Conservation (phyloP, 2,329 filamentous ascomycete species). For the Metarhizium rileyi region DNA sequence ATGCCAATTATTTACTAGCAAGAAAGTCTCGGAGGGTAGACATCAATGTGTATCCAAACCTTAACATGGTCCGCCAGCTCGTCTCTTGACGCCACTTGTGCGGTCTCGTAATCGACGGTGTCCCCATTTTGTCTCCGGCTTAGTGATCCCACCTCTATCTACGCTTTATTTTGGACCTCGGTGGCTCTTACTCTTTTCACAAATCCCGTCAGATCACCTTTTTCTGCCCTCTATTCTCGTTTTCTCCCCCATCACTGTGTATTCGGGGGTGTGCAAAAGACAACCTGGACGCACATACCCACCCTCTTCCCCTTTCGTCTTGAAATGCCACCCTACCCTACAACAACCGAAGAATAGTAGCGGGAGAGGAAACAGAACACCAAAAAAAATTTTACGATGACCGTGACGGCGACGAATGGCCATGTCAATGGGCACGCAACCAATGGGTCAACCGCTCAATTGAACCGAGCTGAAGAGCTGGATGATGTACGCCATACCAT, state of each 20-base stretch:
- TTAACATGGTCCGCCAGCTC: too few species aligned
- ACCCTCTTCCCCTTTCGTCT: neutral
- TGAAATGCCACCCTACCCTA: neutral
- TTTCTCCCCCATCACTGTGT: too few species aligned
- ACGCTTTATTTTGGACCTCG: neutral
- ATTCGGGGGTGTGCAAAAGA: too few species aligned
- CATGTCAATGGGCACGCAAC: conserved; percentile 8
- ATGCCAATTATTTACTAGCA: too few species aligned
- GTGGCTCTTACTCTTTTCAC: neutral
- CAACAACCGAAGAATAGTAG: neutral
- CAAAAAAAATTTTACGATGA: neutral
- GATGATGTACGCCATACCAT: conserved; percentile 17
- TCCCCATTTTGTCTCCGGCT: neutral
- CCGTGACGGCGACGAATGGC: conserved; percentile 12
- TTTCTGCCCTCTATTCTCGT: too few species aligned
- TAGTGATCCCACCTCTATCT: neutral
- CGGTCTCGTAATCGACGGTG: neutral
- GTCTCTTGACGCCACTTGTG: neutral
- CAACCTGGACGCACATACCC: neutral
- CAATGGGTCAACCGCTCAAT: conserved; percentile 13
- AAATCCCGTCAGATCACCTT: too few species aligned
- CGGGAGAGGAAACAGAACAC: neutral
- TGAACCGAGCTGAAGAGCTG: conserved; percentile 23
- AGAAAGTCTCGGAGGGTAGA: too few species aligned
- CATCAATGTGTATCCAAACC: too few species aligned